Percentiles rank a stretch among this genome's conserved stretches.
These are phyloP conservation scores for Dicorynia guianensis DNA, from an alignment of 306 rosid species.

Conservation along the genomic window DNA sequence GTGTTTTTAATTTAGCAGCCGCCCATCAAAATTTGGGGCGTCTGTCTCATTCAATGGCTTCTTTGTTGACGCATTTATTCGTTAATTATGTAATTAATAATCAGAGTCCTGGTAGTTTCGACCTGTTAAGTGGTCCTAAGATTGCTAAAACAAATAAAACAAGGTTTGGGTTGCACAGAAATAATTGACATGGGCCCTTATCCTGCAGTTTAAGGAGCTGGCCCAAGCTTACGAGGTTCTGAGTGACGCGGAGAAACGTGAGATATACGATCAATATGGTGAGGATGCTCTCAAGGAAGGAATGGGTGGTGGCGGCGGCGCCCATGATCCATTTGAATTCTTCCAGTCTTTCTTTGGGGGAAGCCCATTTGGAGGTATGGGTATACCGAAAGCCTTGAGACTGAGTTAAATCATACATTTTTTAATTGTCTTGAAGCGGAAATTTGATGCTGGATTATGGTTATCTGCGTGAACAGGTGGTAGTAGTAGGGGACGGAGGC, in stretches of 20 bases:
- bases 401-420: neutral
- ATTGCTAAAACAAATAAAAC: neutral
- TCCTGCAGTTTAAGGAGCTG: slow-evolving; percentile 81
- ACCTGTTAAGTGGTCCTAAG: neutral
- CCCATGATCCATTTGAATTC: slow-evolving; percentile 93
- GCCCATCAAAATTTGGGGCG: neutral
- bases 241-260: slow-evolving; percentile 96
- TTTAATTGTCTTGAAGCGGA: neutral
- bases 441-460: slow-evolving; percentile 21
- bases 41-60: neutral
- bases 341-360: slow-evolving; percentile 95
- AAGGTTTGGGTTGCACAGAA: too few relatives aligned
- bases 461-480: slow-evolving; percentile 61
- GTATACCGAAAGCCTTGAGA: neutral
- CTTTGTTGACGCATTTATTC: neutral
- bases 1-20: neutral
- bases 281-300: slow-evolving; percentile 99
- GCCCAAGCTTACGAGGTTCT: slow-evolving; percentile 95
- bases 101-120: neutral
- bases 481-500: slow-evolving; percentile 90
- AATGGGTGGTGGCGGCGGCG: slow-evolving; percentile 95
- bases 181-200: neutral
- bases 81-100: neutral
- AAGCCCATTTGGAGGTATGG: slow-evolving; percentile 78
- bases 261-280: slow-evolving; percentile 88